These are phyloP conservation scores for Plasmopara muralis DNA, from an alignment of 352 stramenopile species.

Conservation along the genomic window DNA sequence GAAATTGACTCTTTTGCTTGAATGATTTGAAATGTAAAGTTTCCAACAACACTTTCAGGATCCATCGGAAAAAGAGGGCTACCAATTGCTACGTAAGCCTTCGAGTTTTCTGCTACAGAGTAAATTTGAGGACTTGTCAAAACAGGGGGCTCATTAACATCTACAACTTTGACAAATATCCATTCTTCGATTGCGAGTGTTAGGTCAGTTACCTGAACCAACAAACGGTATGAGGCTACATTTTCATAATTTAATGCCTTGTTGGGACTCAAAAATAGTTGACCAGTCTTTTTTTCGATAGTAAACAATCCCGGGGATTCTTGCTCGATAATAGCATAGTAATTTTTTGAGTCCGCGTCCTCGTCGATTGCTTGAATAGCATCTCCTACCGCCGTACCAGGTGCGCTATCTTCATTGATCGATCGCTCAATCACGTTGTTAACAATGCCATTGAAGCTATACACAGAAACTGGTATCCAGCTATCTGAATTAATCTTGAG, in stretches of 20 bases:
- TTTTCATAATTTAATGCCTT: slow-evolving; percentile 15
- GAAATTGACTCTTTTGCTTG: background rate
- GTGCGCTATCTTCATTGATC: slow-evolving; percentile 17
- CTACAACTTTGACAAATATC: slow-evolving; percentile 9
- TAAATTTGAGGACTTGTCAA: slow-evolving; percentile 16
- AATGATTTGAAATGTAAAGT: slow-evolving; percentile 12
- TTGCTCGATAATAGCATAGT: slow-evolving; percentile 15
- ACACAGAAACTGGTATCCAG: slow-evolving; percentile 12
- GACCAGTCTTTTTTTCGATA: slow-evolving; percentile 11
- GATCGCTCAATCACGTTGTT: slow-evolving; percentile 5
- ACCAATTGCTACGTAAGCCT: slow-evolving; percentile 9
- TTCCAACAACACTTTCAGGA: slow-evolving; percentile 9
- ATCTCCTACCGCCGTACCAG: slow-evolving; percentile 7
- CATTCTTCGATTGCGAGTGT: slow-evolving; percentile 9
- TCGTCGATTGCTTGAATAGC: slow-evolving; percentile 17
- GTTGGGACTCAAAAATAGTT: slow-evolving; percentile 9
- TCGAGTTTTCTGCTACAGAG: slow-evolving; percentile 16
- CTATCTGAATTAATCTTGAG: slow-evolving; percentile 4
- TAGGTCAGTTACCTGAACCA: slow-evolving; percentile 11
- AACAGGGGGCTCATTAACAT: slow-evolving; percentile 21
- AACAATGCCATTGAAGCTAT: slow-evolving; percentile 6
- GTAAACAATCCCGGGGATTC: slow-evolving; percentile 10
- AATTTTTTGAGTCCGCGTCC: slow-evolving; percentile 10
- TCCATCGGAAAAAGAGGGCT: slow-evolving; percentile 10
- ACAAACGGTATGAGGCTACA: slow-evolving; percentile 5